A percentile compares a stretch with the other conserved stretches of the same genome.
Conservation (phyloP, 2,329 filamentous ascomycete species). For the Apiospora arundinis region DNA sequence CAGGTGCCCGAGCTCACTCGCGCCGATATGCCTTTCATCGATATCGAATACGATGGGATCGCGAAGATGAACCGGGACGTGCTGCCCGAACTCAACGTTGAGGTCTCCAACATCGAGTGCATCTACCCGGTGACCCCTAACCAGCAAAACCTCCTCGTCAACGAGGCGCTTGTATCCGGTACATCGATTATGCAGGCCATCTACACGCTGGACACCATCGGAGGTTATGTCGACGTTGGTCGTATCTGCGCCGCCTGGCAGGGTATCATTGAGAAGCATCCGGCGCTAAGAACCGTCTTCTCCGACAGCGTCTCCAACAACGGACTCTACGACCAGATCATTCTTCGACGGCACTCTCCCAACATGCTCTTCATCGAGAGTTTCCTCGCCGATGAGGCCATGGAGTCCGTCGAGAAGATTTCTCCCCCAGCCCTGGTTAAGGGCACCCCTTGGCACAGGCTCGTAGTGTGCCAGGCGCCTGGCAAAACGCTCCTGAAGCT, state of each 20-base stretch:
- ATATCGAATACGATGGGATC: constrained; percentile 54
- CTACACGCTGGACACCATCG: constrained; percentile 53
- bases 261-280: constrained; percentile 51
- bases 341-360: constrained; percentile 54
- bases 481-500: constrained; percentile 54
- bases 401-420: constrained; percentile 48
- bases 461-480: constrained; percentile 55
- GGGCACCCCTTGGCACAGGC: constrained; percentile 54
- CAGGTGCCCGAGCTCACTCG: constrained; percentile 56
- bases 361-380: constrained; percentile 61
- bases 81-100: constrained; percentile 48
- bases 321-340: constrained; percentile 56
- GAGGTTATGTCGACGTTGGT: constrained; percentile 47
- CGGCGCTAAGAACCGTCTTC: constrained; percentile 57
- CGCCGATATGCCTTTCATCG: constrained; percentile 55
- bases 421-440: constrained; percentile 47
- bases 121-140: constrained; percentile 54
- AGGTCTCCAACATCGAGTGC: constrained; percentile 53
- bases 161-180: constrained; percentile 49
- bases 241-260: constrained; percentile 58
- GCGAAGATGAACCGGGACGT: constrained; percentile 50
- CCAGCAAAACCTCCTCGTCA: constrained; percentile 57
- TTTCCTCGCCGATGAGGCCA: constrained; percentile 44
- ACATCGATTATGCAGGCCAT: constrained; percentile 52
- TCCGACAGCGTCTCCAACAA: constrained; percentile 56